Evolutionary conservation across 257 asterid genomes (phyloP), one percentile per base, ranked within the genome.

Genomic region (Solanum virginianum): DNA sequence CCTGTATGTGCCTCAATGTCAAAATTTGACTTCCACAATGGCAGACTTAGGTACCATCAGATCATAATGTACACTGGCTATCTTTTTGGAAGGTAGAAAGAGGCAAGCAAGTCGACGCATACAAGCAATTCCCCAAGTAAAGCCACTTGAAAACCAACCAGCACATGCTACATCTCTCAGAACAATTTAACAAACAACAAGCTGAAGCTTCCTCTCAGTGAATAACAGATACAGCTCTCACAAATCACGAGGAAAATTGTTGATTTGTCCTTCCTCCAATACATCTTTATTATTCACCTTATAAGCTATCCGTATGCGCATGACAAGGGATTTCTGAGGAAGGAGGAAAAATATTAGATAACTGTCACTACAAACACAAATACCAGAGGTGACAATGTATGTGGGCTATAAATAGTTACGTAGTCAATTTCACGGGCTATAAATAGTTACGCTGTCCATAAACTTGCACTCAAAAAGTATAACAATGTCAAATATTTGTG

Each of bases 191-290:
- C 65, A 88, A 85, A 66, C 53, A 80, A 82, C 24, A 29, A 79
- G 82, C 80, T 86, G 69, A 85, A 83, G 88, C 89, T 72, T 85
- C 87, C 86, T 80, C 32, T 1, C 72, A 43, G 55, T 71, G 47
- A 75, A 86, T 83, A 49, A 82, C 80, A 80, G 62, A 74, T 13
- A 54, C 43, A n/a, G 81, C 32, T 68, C 88, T 82, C 45, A 55
- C 88, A 97, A 89, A 59, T 72, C 97, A 41, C 86, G 93, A 32
- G 99, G 99, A 86, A 97, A 97, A 87, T 91, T 95, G 90, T 80
- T 94, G 89, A 97, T 69, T 87, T 97, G 99, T 53, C 99, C 98
- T 88, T 97, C 98, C 93, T 97, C 99, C 88, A 93, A 87, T 79
- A 92, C 91, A 49, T 93, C 98, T 91, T 92, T 97, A 84, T 39